Percentiles rank a stretch among this genome's conserved stretches.
Conservation (phyloP, 495 filamentous ascomycete species). For the Neurospora sp. region DNA sequence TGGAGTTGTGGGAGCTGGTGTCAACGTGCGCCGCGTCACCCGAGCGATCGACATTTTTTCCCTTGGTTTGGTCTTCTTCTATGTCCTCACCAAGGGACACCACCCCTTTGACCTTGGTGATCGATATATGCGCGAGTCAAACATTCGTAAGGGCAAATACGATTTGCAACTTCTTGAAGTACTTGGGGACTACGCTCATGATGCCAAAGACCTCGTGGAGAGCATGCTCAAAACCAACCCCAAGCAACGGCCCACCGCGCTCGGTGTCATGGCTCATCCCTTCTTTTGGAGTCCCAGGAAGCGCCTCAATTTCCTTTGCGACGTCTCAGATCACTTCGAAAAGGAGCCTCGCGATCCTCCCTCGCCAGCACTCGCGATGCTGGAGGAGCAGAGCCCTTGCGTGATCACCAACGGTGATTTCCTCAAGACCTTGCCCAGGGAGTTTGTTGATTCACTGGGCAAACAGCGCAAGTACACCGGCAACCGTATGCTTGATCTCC, state of each 20-base stretch:
- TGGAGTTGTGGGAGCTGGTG: constrained; percentile 29
- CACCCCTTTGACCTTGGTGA: constrained; percentile 93
- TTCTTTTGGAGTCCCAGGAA: constrained; percentile 93
- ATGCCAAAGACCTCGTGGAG: constrained; percentile 75
- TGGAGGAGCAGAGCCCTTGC: constrained; percentile 29
- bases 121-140: constrained; percentile 89
- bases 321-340: constrained; percentile 92
- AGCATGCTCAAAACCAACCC: constrained; percentile 74
- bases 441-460: constrained; percentile 77
- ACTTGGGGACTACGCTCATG: constrained; percentile 71
- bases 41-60: constrained; percentile 96
- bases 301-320: constrained; percentile 79
- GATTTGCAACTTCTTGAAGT: constrained; percentile 60
- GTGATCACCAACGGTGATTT: constrained; percentile 53
- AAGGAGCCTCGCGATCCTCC: constrained; percentile 75
- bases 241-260: constrained; percentile 59
- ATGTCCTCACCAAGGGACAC: constrained; percentile 80
- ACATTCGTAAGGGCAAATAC: constrained; percentile 81
- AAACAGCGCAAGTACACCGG: constrained; percentile 96
- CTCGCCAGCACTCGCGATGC: constrained; percentile 54
- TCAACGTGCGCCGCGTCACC: constrained; percentile 59
- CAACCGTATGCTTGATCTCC: constrained; percentile 67
- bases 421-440: constrained; percentile 59
- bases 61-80: constrained; percentile 91
- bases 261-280: constrained; percentile 75